Base-by-base conservation (phyloP, 2,329 filamentous ascomycete genomes). In the Trichoderma sp. region DNA sequence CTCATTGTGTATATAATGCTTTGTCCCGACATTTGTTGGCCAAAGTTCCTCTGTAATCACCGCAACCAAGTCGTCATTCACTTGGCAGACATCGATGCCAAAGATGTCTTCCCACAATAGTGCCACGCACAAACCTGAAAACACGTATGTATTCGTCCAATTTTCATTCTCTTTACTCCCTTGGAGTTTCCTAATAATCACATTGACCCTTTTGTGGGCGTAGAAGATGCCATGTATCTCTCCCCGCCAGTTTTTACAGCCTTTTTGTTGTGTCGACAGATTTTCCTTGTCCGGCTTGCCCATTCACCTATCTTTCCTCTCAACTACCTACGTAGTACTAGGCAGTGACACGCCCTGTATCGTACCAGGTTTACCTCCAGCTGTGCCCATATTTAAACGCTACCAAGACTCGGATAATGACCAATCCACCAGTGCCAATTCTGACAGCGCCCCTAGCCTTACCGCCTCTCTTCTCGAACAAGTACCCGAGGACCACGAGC, bases 51-150 rank as follows among this genome's bases (percentile, higher is more conserved):
- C 38, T 18, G 3, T 45, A n/a, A 8, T 4, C 38, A 18, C 38
- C 38, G 7, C 38, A 45, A 18, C 7, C 38, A 18, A 45, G 16
- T 18, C 1, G 0, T 1, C n/a, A n/a, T 50, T 2, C 8, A 2
- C 9, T 9, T 50, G n/a, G 2, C 45, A 50, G 0, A 50, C 1
- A 21, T 12, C 0, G n/a, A 21, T 0, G 1, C 0, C 50, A 53
- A 53, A 24, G n/a, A 50, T 50, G 45, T 50, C 50, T 2, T 53
- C 38, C 38, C 38, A 45, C 7, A 45, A 18, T 1, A 45, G 16
- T 18, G 38, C 38, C 38, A 45, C 38, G 38, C 38, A 45, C 16
- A 45, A 1, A 1, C 38, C 38, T 18, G 38, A 8, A 0, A 45
- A 45, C 16, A 18, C 38, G 38, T 45, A 45, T 1, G 38, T 45